A percentile compares a stretch with the other conserved stretches of the same genome.
Evolutionary conservation across 331 rosid genomes (phyloP).

Genomic region (Saraca asoca): DNA sequence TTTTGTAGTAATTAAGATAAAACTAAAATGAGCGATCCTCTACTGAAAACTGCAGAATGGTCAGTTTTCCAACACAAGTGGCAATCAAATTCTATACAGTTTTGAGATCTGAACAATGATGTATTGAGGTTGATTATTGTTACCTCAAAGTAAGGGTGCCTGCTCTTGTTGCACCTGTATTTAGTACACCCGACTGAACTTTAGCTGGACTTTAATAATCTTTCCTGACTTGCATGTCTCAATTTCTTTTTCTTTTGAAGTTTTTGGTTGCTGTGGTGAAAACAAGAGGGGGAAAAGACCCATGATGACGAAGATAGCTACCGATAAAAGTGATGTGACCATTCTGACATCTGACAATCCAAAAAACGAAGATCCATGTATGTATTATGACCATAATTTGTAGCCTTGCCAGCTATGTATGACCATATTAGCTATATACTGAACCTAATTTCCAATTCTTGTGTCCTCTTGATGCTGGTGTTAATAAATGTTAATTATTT

Average conservation of each 20-base stretch:
- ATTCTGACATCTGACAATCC: conserved; percentile 91
- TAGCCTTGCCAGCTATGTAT: conserved; percentile 19
- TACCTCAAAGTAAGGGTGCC: not conserved
- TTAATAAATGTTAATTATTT: not conserved
- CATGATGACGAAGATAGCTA: conserved; percentile 87
- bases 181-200: conserved; percentile 1
- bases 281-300: conserved; percentile 86
- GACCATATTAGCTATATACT: not conserved
- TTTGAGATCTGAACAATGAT: not conserved
- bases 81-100: not conserved
- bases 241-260: conserved; percentile 47
- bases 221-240: conserved; percentile 24
- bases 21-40: conserved; percentile 16
- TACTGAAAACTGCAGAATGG: conserved; percentile 20
- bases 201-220: conserved; percentile 16
- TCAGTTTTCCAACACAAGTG: not conserved
- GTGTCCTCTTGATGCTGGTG: not conserved
- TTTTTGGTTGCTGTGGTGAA: conserved; percentile 79
- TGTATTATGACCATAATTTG: conserved; percentile 40
- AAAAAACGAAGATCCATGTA: conserved; percentile 86
- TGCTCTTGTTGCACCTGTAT: not conserved
- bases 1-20: conserved; percentile 7
- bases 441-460: not conserved
- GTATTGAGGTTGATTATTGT: conserved; percentile 1
- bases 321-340: conserved; percentile 90